phyloP scores from a whole-genome alignment of 306 rosid genomes.

The Casuarina cunninghamiana region DNA sequence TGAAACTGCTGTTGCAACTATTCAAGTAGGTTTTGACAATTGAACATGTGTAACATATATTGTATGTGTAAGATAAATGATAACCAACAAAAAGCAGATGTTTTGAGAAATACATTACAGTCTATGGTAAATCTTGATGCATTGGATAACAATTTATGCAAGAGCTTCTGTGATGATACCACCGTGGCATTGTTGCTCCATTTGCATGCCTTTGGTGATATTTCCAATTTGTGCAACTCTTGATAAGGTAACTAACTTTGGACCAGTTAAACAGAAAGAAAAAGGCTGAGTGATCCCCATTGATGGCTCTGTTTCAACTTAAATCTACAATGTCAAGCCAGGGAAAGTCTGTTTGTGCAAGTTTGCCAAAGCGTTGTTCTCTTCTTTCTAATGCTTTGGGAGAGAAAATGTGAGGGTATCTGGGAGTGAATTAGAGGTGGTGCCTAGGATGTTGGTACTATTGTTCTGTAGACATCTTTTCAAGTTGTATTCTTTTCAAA shows the following conservation, averaged over 20 bases:
- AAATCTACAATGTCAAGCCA: not conserved
- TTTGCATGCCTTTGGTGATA: not conserved
- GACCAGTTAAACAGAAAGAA: not conserved
- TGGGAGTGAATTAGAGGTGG: not conserved
- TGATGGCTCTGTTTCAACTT: not conserved
- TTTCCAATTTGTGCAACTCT: not conserved
- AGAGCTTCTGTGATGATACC: not conserved
- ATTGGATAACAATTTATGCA: too few species aligned
- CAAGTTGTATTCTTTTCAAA: not conserved
- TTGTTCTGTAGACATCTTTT: not conserved
- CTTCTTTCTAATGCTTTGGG: not conserved
- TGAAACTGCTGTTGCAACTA: too few species aligned
- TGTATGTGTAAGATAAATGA: too few species aligned
- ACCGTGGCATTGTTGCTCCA: not conserved
- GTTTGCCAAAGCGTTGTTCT: not conserved
- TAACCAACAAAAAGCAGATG: too few species aligned
- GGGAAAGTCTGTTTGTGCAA: not conserved
- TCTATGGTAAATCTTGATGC: too few species aligned
- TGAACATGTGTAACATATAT: too few species aligned
- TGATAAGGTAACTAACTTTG: not conserved
- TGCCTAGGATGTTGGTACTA: not conserved
- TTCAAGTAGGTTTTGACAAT: too few species aligned
- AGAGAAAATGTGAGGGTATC: not conserved
- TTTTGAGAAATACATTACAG: too few species aligned
- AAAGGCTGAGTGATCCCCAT: not conserved